Percentiles rank a stretch among this genome's conserved stretches.
Evolutionary conservation across 305 asterid species (phyloP).

Genomic region (Fraxinus platypoda): DNA sequence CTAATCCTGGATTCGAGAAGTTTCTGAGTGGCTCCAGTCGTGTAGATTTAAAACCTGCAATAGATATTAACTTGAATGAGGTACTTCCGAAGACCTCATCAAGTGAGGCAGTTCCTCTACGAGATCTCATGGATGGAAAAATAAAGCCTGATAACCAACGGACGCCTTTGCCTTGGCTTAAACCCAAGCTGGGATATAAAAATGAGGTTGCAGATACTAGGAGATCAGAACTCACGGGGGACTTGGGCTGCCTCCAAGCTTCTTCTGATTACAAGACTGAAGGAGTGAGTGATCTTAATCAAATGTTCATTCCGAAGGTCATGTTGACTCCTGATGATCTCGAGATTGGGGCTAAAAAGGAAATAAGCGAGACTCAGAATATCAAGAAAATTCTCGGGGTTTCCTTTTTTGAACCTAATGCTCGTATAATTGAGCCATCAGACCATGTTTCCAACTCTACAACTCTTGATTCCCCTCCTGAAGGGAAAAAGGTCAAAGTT

Average conservation of each 20-base stretch:
- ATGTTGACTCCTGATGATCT: constrained; percentile 30
- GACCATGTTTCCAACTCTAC: constrained; percentile 35
- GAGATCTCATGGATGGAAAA: constrained; percentile 45
- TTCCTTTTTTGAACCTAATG: constrained; percentile 57
- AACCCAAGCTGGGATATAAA: constrained; percentile 37
- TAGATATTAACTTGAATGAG: constrained; percentile 66
- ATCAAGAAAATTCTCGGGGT: constrained; percentile 65
- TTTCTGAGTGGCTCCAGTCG: constrained; percentile 26
- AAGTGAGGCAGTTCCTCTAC: constrained; percentile 33
- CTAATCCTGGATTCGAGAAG: constrained; percentile 39
- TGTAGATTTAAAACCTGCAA: constrained; percentile 36
- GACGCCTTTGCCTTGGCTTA: constrained; percentile 72
- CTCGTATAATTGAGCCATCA: constrained; percentile 33
- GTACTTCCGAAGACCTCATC: constrained; percentile 36
- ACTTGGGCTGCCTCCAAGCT: constrained; percentile 28
- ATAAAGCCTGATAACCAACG: constrained; percentile 37
- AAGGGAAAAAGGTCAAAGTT: constrained; percentile 26
- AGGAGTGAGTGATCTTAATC: constrained; percentile 49
- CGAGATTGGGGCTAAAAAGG: constrained; percentile 27
- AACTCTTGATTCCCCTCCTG: constrained; percentile 23
- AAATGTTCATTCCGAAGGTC: constrained; percentile 27
- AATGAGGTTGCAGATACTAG: constrained; percentile 31
- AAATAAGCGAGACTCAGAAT: constrained; percentile 33
- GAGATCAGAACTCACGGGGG: constrained; percentile 24
- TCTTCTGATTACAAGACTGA: constrained; percentile 36